Percentiles rank a stretch among this genome's conserved stretches.
Evolutionary conservation across 2,329 filamentous ascomycete species (phyloP).

Genomic region (Chaetomium sp.): DNA sequence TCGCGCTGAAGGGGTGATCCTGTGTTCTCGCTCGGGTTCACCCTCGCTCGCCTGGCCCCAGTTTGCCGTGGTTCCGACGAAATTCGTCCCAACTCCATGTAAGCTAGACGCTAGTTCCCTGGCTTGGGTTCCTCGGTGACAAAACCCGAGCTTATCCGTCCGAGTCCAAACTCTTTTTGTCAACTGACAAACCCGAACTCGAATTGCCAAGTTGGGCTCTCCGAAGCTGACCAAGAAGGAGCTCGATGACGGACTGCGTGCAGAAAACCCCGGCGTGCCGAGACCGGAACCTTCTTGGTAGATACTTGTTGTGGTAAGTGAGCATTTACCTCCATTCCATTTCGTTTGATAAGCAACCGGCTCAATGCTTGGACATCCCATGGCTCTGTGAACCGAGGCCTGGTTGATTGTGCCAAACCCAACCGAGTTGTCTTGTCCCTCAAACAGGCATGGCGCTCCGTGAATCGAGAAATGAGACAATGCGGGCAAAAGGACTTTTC

Average conservation of each 20-base stretch:
- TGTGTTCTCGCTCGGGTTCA: no score
- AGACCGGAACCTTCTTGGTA: constrained; percentile 6
- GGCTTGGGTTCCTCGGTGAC: constrained; percentile 11
- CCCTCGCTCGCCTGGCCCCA: constrained; percentile 23
- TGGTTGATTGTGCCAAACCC: constrained; percentile 13
- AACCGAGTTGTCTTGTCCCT: constrained; percentile 15
- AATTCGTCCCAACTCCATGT: constrained; percentile 7
- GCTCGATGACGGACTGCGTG: constrained; percentile 14
- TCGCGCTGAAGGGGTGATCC: background rate
- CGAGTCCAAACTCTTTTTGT: constrained; percentile 25
- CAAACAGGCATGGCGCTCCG: constrained; percentile 21
- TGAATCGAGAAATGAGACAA: constrained; percentile 19
- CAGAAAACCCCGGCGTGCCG: constrained; percentile 20
- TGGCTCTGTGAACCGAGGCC: constrained; percentile 9
- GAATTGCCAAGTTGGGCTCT: constrained; percentile 20
- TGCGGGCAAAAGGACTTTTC: constrained; percentile 15
- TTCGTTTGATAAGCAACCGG: constrained; percentile 10
- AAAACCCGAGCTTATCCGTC: constrained; percentile 13
- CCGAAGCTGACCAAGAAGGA: constrained; percentile 10
- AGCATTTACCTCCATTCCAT: constrained; percentile 2
- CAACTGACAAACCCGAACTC: constrained; percentile 16
- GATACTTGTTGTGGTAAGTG: background rate
- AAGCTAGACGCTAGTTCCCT: no score
- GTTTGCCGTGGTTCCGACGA: constrained; percentile 31
- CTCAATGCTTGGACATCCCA: constrained; percentile 12